A percentile compares a stretch with the other conserved stretches of the same genome.
Conservation (phyloP, 371 early-diverging fungal species). For the Thermomucor indicae-seudaticae region DNA sequence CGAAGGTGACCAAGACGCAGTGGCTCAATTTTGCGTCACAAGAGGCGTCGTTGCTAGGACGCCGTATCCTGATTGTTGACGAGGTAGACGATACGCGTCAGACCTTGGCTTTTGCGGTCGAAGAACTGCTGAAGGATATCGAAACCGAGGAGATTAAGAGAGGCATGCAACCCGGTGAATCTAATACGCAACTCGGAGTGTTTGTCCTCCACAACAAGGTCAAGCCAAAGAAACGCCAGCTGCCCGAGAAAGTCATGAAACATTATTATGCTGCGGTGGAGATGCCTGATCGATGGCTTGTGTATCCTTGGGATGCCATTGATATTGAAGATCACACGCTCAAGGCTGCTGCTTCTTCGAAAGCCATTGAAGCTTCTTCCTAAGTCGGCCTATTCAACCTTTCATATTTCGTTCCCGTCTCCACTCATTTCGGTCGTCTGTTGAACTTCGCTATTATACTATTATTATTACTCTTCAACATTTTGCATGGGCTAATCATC, state of each 20-base stretch:
- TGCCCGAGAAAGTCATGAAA: constrained; percentile 59
- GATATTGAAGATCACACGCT: constrained; percentile 70
- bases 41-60: constrained; percentile 57
- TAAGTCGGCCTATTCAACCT: no score
- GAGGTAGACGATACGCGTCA: constrained; percentile 79
- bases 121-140: constrained; percentile 68
- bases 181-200: constrained; percentile 66
- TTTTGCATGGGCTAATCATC: no score
- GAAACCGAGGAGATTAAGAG: constrained; percentile 47
- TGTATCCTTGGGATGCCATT: constrained; percentile 74
- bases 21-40: constrained; percentile 73
- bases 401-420: no score
- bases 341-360: constrained; percentile 30
- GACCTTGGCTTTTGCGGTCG: constrained; percentile 69
- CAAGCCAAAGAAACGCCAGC: constrained; percentile 63
- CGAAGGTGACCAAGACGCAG: constrained; percentile 72
- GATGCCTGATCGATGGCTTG: constrained; percentile 75
- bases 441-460: no score
- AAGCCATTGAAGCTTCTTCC: no score
- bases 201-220: constrained; percentile 78
- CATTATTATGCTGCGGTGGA: constrained; percentile 69
- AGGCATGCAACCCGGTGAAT: constrained; percentile 44
- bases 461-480: no score
- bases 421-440: no score
- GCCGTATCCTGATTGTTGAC: constrained; percentile 72